A percentile compares a stretch with the other conserved stretches of the same genome.
Evolutionary conservation across 495 filamentous ascomycete genomes (phyloP).

Genomic region (Immersiella caudata): DNA sequence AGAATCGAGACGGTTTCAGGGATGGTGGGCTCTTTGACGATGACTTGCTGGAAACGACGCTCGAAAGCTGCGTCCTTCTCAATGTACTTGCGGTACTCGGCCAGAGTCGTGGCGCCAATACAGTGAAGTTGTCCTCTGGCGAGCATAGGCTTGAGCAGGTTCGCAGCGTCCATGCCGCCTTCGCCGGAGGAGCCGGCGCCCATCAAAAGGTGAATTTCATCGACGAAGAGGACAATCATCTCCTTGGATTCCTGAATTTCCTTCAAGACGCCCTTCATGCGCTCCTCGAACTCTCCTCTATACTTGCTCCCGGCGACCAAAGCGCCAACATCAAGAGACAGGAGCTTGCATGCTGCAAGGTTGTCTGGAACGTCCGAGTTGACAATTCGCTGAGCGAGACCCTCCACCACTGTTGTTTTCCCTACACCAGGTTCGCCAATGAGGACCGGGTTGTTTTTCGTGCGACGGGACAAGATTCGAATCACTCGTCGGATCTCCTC

Average conservation of each 20-base stretch:
- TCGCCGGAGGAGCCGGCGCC: slow-evolving; percentile 91
- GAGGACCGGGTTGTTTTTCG: slow-evolving; percentile 98
- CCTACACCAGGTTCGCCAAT: slow-evolving; percentile 95
- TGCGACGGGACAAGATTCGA: slow-evolving; percentile 87
- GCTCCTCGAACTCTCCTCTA: slow-evolving; percentile 95
- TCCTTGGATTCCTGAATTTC: slow-evolving; percentile 97
- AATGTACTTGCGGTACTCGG: slow-evolving; percentile 97
- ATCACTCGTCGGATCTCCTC: slow-evolving; percentile 96
- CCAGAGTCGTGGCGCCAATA: slow-evolving; percentile 92
- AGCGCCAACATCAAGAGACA: slow-evolving; percentile 92
- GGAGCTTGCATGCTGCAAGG: slow-evolving; percentile 87
- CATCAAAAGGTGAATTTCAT: slow-evolving; percentile 98
- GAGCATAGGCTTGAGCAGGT: slow-evolving; percentile 95
- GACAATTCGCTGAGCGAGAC: slow-evolving; percentile 92
- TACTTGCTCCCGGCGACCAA: slow-evolving; percentile 97
- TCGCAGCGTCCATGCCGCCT: slow-evolving; percentile 98
- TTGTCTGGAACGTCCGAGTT: slow-evolving; percentile 95
- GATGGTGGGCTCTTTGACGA: slow-evolving; percentile 89
- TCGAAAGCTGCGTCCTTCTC: slow-evolving; percentile 98
- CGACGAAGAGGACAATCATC: slow-evolving; percentile 95
- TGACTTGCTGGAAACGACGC: slow-evolving; percentile 95
- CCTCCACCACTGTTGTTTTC: slow-evolving; percentile 97
- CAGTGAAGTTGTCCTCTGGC: slow-evolving; percentile 96
- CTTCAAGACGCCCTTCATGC: slow-evolving; percentile 98
- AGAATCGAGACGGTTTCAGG: slow-evolving; percentile 95